These are phyloP conservation scores for Scutellaria barbata DNA, from an alignment of 257 asterid genomes.

Conservation along the genomic window DNA sequence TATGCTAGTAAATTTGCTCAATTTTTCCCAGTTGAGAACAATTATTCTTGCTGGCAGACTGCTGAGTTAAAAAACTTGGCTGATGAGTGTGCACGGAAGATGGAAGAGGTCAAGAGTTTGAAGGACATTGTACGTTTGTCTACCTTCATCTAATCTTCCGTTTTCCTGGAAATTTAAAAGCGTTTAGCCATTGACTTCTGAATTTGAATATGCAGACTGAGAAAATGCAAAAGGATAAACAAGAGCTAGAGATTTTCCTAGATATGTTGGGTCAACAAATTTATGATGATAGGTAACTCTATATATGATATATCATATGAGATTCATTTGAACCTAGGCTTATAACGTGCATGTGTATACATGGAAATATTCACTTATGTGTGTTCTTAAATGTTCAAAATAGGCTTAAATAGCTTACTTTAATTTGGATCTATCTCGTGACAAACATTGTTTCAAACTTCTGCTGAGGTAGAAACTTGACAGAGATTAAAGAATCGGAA, in stretches of 20 bases:
- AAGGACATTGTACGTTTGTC: slow-evolving; percentile 64
- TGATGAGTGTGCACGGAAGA: slow-evolving; percentile 57
- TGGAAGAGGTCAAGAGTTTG: slow-evolving; percentile 69
- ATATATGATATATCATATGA: slow-evolving; percentile 9
- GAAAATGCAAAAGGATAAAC: slow-evolving; percentile 80
- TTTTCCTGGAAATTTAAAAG: slow-evolving; percentile 27
- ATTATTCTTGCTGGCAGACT: slow-evolving; percentile 59
- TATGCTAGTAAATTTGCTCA: slow-evolving; percentile 25
- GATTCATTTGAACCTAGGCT: slow-evolving; percentile 13
- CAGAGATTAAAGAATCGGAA: slow-evolving; percentile 80
- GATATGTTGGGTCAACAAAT: slow-evolving; percentile 90
- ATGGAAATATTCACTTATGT: slow-evolving; percentile 6
- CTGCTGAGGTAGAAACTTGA: slow-evolving; percentile 60
- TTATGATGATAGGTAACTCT: slow-evolving; percentile 72
- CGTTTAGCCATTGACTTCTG: slow-evolving; percentile 34
- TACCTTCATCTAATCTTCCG: slow-evolving; percentile 16
- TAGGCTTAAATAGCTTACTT: slow-evolving; percentile 16
- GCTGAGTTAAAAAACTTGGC: slow-evolving; percentile 65
- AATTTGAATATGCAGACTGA: slow-evolving; percentile 63
- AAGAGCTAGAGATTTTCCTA: slow-evolving; percentile 75
- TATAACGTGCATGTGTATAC: slow-evolving; percentile 13
- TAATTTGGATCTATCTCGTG: slow-evolving; percentile 32
- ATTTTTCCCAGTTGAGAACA: slow-evolving; percentile 26
- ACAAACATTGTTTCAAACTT: slow-evolving; percentile 33
- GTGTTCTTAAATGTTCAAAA: slow-evolving; percentile 9